These are phyloP conservation scores for Lophiotrema nucula DNA, from an alignment of 495 filamentous ascomycete species.

Conservation along the genomic window DNA sequence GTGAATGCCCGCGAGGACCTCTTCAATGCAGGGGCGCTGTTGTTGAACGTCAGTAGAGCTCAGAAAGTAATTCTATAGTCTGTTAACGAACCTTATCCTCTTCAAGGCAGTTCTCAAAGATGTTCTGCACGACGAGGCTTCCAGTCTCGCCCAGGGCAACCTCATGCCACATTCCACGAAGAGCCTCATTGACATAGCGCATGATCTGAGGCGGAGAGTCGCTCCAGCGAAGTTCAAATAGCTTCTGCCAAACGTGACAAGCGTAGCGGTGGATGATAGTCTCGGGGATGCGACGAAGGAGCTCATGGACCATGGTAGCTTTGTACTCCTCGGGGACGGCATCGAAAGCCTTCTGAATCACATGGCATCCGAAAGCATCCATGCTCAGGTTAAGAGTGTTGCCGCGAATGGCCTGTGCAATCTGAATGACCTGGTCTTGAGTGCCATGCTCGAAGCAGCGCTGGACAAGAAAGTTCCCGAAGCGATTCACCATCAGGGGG, in stretches of 20 bases:
- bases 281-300: constrained; percentile 92
- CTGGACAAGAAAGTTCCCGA: constrained; percentile 97
- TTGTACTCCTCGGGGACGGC: constrained; percentile 97
- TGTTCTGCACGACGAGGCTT: constrained; percentile 97
- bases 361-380: constrained; percentile 98
- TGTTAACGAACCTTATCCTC: constrained; percentile 80
- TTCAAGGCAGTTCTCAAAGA: constrained; percentile 98
- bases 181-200: constrained; percentile 94
- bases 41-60: constrained; percentile 31
- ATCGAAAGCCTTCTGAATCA: constrained; percentile 97
- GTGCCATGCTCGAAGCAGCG: constrained; percentile 98
- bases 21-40: constrained; percentile 92
- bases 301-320: constrained; percentile 94
- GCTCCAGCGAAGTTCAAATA: constrained; percentile 97
- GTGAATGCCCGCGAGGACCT: constrained; percentile 90
- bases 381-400: constrained; percentile 93
- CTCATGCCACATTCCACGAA: constrained; percentile 97
- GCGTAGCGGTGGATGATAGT: constrained; percentile 98
- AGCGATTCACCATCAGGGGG: constrained; percentile 93
- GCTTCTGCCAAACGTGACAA: constrained; percentile 99
- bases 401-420: constrained; percentile 91
- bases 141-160: constrained; percentile 96
- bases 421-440: constrained; percentile 88
- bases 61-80: neutral
- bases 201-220: constrained; percentile 96